Evolutionary conservation across 306 rosid genomes (phyloP).

Genomic region (Cucumis cinereus): DNA sequence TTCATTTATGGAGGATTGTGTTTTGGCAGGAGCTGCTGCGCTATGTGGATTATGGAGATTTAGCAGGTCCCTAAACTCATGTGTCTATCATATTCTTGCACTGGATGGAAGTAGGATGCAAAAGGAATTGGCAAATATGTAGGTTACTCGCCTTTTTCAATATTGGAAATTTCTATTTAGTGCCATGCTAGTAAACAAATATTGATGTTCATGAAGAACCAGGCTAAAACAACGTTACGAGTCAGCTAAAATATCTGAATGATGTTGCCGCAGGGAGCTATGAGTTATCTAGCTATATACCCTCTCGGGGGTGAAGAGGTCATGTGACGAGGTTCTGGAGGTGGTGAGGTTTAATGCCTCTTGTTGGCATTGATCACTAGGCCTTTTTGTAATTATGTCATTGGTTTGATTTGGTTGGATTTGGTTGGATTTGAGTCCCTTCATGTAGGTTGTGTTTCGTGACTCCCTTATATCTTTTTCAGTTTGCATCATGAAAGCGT

Average conservation of each 20-base stretch:
- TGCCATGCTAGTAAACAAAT: not conserved
- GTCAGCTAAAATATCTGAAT: not conserved
- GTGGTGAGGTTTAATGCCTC: not conserved
- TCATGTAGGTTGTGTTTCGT: not conserved
- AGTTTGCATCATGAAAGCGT: not conserved
- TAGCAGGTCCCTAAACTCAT: slow-evolving; percentile 28
- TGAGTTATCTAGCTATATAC: not conserved
- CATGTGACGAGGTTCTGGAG: not conserved
- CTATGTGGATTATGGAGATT: slow-evolving; percentile 33
- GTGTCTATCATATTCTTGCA: slow-evolving; percentile 45
- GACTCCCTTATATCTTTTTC: not conserved
- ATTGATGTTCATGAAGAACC: slow-evolving; percentile 4
- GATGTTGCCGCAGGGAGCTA: not conserved
- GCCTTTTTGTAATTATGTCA: not conserved
- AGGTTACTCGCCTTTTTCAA: slow-evolving; percentile 19
- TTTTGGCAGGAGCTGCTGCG: slow-evolving; percentile 47
- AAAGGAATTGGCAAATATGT: slow-evolving; percentile 69
- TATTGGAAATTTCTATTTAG: slow-evolving; percentile 4
- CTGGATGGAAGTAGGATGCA: slow-evolving; percentile 62
- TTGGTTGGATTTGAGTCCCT: not conserved
- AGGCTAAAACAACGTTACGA: not conserved
- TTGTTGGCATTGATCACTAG: no score
- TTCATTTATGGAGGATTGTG: not conserved
- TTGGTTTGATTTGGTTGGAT: not conserved
- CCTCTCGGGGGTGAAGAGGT: not conserved